Evolutionary conservation across 1,284 basidiomycete species (phyloP), one percentile per base, ranked within the genome.

Genomic region (Boletus semigastroideus): DNA sequence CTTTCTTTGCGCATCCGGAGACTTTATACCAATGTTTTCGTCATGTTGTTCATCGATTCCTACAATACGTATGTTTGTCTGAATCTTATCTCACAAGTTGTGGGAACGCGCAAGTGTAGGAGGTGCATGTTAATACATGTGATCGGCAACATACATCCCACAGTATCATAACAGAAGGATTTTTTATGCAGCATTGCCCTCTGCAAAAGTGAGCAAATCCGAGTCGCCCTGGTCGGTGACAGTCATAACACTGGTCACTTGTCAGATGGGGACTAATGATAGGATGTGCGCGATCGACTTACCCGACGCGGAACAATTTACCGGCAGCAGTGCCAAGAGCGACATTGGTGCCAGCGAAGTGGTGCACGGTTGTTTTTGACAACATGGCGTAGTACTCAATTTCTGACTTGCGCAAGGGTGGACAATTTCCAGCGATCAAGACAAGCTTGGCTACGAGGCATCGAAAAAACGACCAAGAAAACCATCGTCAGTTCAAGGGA

Each of bases 361-460:
- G 95, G 79, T 98, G 95, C 48, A 98, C 94, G 57, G 87, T 85
- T 55, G 95, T 98, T 83, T 98, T 98, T 60, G 92, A 94, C 67
- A 99, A 83, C 96, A 99, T 99, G 78, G 97, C 97, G 75, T 99
- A 99, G 84, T 99, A 99, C 83, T 99, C 97, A 59, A 99, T 83
- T 84, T 99, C 97, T 54, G 95, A 98, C 77, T 98, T 98, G 77
- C 97, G 92, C 61, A 99, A 86, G 59, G 97, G 97, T 54, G 96
- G 97, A 78, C 94, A 98, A 83, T 99, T 99, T 66, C 94, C 95
- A 68, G 96, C 94, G 73, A 99, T 98, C 73, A 99, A 80, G 69
- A 99, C 90, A 66, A 99, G 92, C 80, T 98, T 99, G 74, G 96
- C 97, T 97, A 72, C 44, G 62, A 25, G 22, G 8, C 39, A 56